phyloP scores from a whole-genome alignment of 2,329 filamentous ascomycete genomes.

The Colletotrichum kahawae region DNA sequence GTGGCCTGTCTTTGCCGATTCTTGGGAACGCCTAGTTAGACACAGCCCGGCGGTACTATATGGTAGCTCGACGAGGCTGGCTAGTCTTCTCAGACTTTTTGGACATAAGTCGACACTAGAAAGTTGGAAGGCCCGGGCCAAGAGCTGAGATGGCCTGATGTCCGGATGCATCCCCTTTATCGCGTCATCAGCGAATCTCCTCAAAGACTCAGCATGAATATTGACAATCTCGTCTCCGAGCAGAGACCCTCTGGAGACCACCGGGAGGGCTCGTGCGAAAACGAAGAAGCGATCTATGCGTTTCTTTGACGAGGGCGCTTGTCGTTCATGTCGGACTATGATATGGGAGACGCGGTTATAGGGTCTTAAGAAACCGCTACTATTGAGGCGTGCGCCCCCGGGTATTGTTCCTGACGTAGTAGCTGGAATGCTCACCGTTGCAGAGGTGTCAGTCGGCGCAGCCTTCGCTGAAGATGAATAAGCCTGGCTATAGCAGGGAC shows the following conservation, averaged over 20 bases:
- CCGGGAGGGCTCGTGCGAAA: neutral
- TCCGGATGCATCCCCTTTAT: neutral
- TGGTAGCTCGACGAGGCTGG: neutral
- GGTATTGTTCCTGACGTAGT: neutral
- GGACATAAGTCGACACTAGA: neutral
- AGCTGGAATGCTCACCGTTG: neutral
- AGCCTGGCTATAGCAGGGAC: neutral
- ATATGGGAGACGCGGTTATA: neutral
- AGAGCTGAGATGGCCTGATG: neutral
- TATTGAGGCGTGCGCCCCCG: neutral
- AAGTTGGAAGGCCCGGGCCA: neutral
- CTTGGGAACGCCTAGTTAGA: slow-evolving; percentile 10
- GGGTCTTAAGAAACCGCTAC: neutral
- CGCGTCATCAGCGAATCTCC: neutral
- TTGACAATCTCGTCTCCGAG: neutral
- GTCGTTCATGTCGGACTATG: neutral
- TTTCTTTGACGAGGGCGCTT: neutral
- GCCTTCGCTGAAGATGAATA: neutral
- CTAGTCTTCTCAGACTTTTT: neutral
- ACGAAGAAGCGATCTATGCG: neutral
- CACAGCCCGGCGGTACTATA: neutral
- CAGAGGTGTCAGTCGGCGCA: neutral
- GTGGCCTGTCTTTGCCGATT: slow-evolving; percentile 15
- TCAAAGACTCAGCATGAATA: neutral
- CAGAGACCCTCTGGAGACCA: neutral